These are phyloP conservation scores for Cucurbita argyrosperma DNA, from an alignment of 306 rosid species.

Conservation along the genomic window DNA sequence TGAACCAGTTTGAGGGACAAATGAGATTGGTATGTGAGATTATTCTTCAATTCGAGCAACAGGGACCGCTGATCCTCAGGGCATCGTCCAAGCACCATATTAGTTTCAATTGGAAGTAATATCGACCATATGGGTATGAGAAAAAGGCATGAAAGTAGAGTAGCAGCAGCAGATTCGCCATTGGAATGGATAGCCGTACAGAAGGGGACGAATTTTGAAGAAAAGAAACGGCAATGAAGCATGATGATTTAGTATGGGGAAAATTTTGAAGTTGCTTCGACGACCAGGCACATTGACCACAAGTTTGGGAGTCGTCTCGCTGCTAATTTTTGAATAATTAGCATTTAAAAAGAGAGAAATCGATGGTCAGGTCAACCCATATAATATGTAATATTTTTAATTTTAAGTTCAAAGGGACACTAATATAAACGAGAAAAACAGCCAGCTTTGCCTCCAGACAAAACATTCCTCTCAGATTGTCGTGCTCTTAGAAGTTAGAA, in stretches of 20 bases:
- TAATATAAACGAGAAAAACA: too few relatives aligned
- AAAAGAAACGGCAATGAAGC: neutral
- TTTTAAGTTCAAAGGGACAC: too few relatives aligned
- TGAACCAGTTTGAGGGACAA: conserved; percentile 8
- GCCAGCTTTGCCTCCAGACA: too few relatives aligned
- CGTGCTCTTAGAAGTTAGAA: too few relatives aligned
- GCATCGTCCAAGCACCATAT: conserved; percentile 18
- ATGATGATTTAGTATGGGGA: neutral
- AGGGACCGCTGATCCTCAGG: conserved; percentile 21
- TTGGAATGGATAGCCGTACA: neutral
- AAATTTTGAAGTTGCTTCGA: too few relatives aligned
- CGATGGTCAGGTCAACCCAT: too few relatives aligned
- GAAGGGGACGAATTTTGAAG: neutral
- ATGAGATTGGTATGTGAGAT: neutral
- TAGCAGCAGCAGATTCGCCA: conserved; percentile 5
- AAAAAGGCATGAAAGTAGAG: conserved; percentile 15
- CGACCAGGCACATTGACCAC: too few relatives aligned
- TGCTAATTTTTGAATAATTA: too few relatives aligned
- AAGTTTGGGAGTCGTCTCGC: too few relatives aligned
- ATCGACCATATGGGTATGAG: neutral
- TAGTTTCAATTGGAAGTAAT: neutral
- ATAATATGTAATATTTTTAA: too few relatives aligned
- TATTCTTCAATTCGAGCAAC: conserved; percentile 28
- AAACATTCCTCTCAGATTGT: too few relatives aligned
- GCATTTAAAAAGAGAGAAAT: too few relatives aligned